Base-by-base conservation (phyloP, 805 yeast genomes). In the Isabelozyma pseudorhagii region DNA sequence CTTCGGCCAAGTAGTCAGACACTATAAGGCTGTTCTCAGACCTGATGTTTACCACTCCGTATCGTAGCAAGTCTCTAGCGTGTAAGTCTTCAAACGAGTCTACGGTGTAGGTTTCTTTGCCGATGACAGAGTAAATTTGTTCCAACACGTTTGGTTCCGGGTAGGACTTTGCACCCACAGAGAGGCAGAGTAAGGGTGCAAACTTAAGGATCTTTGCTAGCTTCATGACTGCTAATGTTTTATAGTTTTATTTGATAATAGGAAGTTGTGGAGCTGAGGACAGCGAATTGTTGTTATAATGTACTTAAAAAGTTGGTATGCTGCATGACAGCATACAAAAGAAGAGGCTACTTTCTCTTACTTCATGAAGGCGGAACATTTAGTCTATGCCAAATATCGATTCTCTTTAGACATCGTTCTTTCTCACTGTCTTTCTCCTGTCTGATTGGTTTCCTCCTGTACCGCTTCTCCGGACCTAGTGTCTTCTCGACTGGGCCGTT, bases 21-120 rank as follows among this genome's bases (percentile, higher is more conserved):
- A 52, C 39, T n/a, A 59, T 50, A 13, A 58, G 21, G 2, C 61
- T 50, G 8, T 52, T 51, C 3, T 57, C 38, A 6, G 45, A 31
- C 25, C 13, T 21, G 1, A 59, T 42, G 14, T 45, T 51, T 6
- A 50, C 52, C 3, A 51, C 55, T 17, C 61, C 62, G 17, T 48
- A 47, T 15, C 49, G 51, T 21, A 50, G 13, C 8, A 59, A 41
- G 14, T 42, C 48, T 17, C 36, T 45, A 4, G 59, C 47, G 1
- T 40, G 44, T 10, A 59, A 8, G 7, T 54, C 54, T 10, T 47
- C 53, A 41, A 50, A 38, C n/a, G 46, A 15, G 5, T 38, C 47
- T 4, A 58, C 50, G 14, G 45, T 50, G 34, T 44, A 49, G 38
- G 52, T 46, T 5, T 51, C 48, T 9, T 41, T 39, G 34, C 47